phyloP scores from a whole-genome alignment of 78 protist species.

The Guillardia theta region DNA sequence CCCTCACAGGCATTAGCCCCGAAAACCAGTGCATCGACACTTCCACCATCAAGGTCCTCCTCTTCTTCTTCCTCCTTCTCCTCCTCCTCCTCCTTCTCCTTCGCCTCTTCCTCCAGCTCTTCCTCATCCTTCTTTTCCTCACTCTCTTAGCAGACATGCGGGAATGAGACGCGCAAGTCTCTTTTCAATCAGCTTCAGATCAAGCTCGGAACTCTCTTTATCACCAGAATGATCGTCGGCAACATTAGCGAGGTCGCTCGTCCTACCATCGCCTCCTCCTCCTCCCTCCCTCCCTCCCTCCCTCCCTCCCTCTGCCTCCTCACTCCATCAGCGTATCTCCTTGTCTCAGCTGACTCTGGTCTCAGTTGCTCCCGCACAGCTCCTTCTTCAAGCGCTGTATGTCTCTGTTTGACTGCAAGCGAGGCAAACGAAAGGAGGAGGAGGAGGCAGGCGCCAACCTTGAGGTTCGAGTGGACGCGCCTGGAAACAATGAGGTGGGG shows the following conservation, averaged over 20 bases:
- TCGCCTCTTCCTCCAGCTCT: background rate
- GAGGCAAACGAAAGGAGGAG: too few relatives aligned
- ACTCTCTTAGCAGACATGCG: too few relatives aligned
- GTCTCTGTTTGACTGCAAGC: too few relatives aligned
- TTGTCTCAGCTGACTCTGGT: too few relatives aligned
- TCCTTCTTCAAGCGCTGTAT: too few relatives aligned
- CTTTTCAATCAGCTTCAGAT: background rate
- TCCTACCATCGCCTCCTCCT: too few relatives aligned
- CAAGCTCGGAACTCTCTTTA: background rate
- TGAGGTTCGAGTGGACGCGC: too few relatives aligned
- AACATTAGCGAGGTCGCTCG: slow-evolving; percentile 1
- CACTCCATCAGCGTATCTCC: background rate
- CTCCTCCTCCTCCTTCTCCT: background rate
- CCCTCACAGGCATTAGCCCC: background rate
- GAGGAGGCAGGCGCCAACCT: too few relatives aligned
- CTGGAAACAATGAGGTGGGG: too few relatives aligned
- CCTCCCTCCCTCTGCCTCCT: background rate
- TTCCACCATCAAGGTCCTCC: background rate
- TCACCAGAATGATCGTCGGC: background rate
- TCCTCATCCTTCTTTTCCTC: background rate
- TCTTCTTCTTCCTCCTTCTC: background rate
- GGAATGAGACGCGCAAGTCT: too few relatives aligned
- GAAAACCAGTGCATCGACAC: background rate
- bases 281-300: too few relatives aligned
- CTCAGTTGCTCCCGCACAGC: too few relatives aligned